phyloP scores from a whole-genome alignment of 2,329 filamentous ascomycete species.

The Trichophyton schoenleinii region DNA sequence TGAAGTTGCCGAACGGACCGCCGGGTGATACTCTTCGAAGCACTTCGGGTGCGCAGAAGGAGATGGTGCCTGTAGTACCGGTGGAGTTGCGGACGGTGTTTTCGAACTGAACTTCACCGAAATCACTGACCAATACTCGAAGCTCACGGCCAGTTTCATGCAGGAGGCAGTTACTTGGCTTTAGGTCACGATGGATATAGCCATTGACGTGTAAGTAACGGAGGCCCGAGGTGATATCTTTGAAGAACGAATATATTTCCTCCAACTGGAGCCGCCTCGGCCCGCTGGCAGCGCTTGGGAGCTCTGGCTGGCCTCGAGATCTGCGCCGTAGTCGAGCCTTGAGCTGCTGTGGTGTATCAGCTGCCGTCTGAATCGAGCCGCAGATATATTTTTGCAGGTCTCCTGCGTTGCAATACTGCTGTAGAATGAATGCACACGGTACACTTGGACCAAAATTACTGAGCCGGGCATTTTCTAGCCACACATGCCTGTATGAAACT shows the following conservation, averaged over 20 bases:
- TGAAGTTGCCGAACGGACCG: slow-evolving; percentile 81
- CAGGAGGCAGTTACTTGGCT: slow-evolving; percentile 87
- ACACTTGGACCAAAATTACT: slow-evolving; percentile 81
- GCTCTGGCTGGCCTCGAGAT: slow-evolving; percentile 64
- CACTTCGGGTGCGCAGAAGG: slow-evolving; percentile 93
- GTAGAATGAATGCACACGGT: slow-evolving; percentile 89
- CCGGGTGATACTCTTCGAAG: slow-evolving; percentile 50
- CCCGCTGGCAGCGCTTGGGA: slow-evolving; percentile 40
- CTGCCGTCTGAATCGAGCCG: slow-evolving; percentile 48
- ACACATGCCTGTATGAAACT: slow-evolving; percentile 93
- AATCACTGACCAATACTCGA: slow-evolving; percentile 85
- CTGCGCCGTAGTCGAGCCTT: slow-evolving; percentile 76
- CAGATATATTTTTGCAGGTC: slow-evolving; percentile 81
- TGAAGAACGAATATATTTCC: slow-evolving; percentile 93
- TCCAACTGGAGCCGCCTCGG: slow-evolving; percentile 59
- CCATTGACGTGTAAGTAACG: slow-evolving; percentile 81
- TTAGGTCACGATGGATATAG: slow-evolving; percentile 92
- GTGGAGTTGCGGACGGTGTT: slow-evolving; percentile 74
- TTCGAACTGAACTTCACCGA: slow-evolving; percentile 86
- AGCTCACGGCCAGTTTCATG: slow-evolving; percentile 61
- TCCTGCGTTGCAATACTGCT: slow-evolving; percentile 92
- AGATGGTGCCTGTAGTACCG: slow-evolving; percentile 89
- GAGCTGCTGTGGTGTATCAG: slow-evolving; percentile 63
- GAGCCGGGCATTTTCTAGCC: slow-evolving; percentile 80
- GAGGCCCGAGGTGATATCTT: slow-evolving; percentile 83